Base-by-base conservation (phyloP, 306 rosid genomes). In the Cicer cuneatum region DNA sequence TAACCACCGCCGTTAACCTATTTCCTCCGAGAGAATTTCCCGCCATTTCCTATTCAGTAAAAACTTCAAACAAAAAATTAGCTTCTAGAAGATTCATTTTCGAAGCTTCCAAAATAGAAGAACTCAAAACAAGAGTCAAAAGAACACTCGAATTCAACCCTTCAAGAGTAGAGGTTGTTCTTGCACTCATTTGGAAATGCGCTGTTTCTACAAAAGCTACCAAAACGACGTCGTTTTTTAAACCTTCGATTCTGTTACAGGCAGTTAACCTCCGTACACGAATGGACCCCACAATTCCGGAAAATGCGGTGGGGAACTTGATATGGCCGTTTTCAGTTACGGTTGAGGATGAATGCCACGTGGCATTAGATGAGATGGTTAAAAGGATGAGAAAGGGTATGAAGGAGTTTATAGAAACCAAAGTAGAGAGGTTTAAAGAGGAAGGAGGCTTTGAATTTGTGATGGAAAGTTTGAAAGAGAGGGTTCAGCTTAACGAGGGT, bases 11-110 rank as follows among this genome's bases (percentile, higher is more conserved):
- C 8, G 59, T 80, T 8, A 14, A 76, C 3, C 81, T 86, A 39
- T 78, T 86, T 6, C 89, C 89, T 8, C 87, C 82, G 0, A 73
- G 84, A 74, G 84, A 83, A 21, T 37, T 83, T 69, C 85, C 87
- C 7, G 80, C 56, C 14, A 63, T 78, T 66, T 66, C 89, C 0
- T 76, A 40, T 1, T 78, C 87, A 0, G 33, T 71, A 1, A 62
- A 68, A 3, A 71, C 76, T 15, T 40, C 42, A 6, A 19, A 59
- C 61, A 9, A 56, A 10, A 78, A 75, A 13, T 81, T 86, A 52
- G 42, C 74, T 1, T 15, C 73, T 2, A 83, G 69, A 45, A 76
- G 89, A 77, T 73, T 86, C 62, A 75, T 78, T 41, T 66, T 86
- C 67, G 14, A 54, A 0, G 70, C 79, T 7, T 75, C 76, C 18